phyloP scores from a whole-genome alignment of 805 yeast genomes.

The Ogataea sp. region DNA sequence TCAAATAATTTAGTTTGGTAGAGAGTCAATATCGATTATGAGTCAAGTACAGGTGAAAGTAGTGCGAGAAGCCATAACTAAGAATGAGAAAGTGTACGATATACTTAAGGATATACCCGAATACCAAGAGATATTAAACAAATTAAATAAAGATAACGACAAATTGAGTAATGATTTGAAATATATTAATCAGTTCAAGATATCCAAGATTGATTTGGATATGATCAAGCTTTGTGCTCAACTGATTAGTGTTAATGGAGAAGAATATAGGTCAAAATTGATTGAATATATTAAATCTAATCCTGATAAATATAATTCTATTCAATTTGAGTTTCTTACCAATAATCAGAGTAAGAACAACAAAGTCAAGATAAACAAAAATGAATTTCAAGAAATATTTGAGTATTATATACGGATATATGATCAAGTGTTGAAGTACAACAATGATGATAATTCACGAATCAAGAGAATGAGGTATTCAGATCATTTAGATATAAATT shows the following conservation, averaged over 20 bases:
- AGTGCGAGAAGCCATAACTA: too few species aligned
- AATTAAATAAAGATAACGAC: background rate
- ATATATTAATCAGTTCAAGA: conserved; percentile 18
- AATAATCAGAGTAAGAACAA: too few species aligned
- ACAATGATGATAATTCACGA: conserved; percentile 7
- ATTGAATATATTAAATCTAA: conserved; percentile 15
- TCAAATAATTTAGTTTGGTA: too few species aligned
- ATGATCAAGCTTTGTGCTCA: conserved; percentile 67
- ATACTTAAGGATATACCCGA: too few species aligned
- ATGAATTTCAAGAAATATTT: conserved; percentile 40
- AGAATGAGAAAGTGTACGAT: too few species aligned
- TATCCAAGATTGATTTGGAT: conserved; percentile 59
- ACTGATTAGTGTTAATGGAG: conserved; percentile 55
- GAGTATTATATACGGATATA: conserved; percentile 50
- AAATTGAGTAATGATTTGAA: conserved; percentile 18
- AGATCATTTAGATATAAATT: conserved; percentile 37
- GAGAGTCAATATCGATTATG: too few species aligned
- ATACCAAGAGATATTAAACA: too few species aligned
- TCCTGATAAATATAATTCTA: conserved; percentile 25
- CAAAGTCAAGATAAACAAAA: conserved; percentile 39
- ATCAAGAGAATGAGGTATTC: conserved; percentile 7
- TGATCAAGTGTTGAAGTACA: conserved; percentile 22
- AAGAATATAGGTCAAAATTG: conserved; percentile 32
- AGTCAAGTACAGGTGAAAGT: too few species aligned
- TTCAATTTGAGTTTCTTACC: conserved; percentile 71